phyloP scores from a whole-genome alignment of 495 filamentous ascomycete genomes.

The Hypomontagnella submonticulosa region DNA sequence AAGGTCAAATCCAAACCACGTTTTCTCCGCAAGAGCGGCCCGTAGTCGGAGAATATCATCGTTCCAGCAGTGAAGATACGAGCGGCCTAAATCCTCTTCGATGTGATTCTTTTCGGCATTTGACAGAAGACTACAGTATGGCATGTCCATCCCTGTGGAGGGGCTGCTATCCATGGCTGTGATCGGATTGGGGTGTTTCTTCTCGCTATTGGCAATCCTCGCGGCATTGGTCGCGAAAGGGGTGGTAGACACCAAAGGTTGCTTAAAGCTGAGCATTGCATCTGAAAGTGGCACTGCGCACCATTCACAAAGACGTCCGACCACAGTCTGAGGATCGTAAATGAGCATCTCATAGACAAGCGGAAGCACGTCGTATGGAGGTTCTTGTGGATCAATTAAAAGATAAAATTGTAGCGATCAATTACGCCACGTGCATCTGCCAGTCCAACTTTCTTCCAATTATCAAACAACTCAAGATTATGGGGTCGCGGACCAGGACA shows the following conservation, averaged over 20 bases:
- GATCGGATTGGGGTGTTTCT: too few relatives aligned
- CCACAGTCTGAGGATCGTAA: neutral
- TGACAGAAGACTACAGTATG: conserved; percentile 10
- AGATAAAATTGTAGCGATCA: conserved; percentile 1
- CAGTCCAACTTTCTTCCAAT: conserved; percentile 16
- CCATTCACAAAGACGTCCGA: neutral
- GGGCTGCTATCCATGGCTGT: conserved; percentile 7
- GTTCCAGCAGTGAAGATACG: conserved; percentile 1
- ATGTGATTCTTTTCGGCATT: conserved; percentile 17
- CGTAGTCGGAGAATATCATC: conserved; percentile 1
- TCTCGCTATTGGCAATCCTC: too few relatives aligned
- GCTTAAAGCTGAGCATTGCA: neutral
- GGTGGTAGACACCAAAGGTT: neutral
- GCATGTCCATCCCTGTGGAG: neutral
- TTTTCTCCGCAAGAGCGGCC: conserved; percentile 29
- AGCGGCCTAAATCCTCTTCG: neutral
- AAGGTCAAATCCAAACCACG: conserved; percentile 56
- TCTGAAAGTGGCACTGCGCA: conserved; percentile 7
- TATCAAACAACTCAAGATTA: conserved; percentile 17
- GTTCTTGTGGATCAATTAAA: conserved; percentile 1
- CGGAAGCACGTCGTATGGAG: neutral
- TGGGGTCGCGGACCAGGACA: conserved; percentile 20
- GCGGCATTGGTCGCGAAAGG: too few relatives aligned
- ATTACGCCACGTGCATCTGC: conserved; percentile 3
- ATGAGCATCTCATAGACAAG: conserved; percentile 17